A percentile compares a stretch with the other conserved stretches of the same genome.
Evolutionary conservation across 257 asterid species (phyloP).

Genomic region (Misopates orontium): DNA sequence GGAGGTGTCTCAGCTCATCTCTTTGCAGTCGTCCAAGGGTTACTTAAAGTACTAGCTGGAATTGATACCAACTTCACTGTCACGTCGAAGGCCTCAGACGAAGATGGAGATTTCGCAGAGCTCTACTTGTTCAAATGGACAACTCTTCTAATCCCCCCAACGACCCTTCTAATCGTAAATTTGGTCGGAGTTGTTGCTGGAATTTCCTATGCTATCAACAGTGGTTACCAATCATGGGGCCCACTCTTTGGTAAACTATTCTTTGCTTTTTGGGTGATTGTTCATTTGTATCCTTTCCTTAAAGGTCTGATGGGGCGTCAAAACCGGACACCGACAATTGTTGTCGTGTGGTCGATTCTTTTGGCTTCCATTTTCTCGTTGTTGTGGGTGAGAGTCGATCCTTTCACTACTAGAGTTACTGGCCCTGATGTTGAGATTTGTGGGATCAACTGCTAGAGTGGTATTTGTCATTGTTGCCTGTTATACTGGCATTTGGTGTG

Average conservation of each 20-base stretch:
- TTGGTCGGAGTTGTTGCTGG: constrained; percentile 93
- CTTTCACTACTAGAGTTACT: constrained; percentile 83
- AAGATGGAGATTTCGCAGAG: constrained; percentile 87
- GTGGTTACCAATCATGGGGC: constrained; percentile 98
- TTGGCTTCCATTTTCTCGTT: constrained; percentile 91
- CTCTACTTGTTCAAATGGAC: constrained; percentile 99
- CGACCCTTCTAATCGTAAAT: constrained; percentile 86
- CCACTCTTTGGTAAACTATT: constrained; percentile 89
- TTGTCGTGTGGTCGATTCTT: constrained; percentile 93
- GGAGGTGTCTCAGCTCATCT: constrained; percentile 96
- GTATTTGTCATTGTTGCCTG: constrained; percentile 17
- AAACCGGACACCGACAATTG: constrained; percentile 90
- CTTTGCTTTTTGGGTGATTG: constrained; percentile 98
- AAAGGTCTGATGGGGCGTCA: constrained; percentile 98
- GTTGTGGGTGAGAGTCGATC: constrained; percentile 89
- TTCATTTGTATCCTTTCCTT: constrained; percentile 91
- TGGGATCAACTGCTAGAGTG: constrained; percentile 75
- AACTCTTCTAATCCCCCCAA: constrained; percentile 86
- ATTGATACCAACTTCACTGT: constrained; percentile 96
- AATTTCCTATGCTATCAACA: constrained; percentile 86
- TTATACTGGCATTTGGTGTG: not conserved
- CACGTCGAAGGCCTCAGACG: constrained; percentile 91
- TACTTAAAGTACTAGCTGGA: constrained; percentile 97
- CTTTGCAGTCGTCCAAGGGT: constrained; percentile 90
- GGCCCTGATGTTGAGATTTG: constrained; percentile 79